Percentiles rank a stretch among this genome's conserved stretches.
Conservation (phyloP, 2,329 filamentous ascomycete genomes). For the Alternaria sp. region DNA sequence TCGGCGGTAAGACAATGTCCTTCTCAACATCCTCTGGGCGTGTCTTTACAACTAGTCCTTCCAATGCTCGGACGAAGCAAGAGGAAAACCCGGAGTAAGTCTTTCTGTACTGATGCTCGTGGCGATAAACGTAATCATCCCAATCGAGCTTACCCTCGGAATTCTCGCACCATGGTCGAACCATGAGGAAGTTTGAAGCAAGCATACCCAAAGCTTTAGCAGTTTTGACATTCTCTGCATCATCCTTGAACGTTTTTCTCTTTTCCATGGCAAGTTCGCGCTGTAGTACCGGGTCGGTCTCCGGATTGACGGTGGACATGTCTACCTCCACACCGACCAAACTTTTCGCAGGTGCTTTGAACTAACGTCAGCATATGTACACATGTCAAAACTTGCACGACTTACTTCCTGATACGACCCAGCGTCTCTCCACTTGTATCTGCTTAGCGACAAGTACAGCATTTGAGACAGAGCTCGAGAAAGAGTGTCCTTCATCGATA, state of each 20-base stretch:
- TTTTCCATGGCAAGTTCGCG: slow-evolving; percentile 47
- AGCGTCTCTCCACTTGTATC: slow-evolving; percentile 70
- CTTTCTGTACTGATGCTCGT: slow-evolving; percentile 56
- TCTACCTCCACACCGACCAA: slow-evolving; percentile 77
- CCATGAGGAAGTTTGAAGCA: slow-evolving; percentile 73
- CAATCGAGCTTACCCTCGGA: slow-evolving; percentile 71
- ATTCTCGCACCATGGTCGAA: slow-evolving; percentile 77
- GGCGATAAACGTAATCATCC: slow-evolving; percentile 70
- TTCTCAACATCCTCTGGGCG: slow-evolving; percentile 71
- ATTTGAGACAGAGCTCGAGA: slow-evolving; percentile 72
- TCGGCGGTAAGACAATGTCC: slow-evolving; percentile 70
- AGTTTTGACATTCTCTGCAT: slow-evolving; percentile 49
- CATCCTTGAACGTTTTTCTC: slow-evolving; percentile 48
- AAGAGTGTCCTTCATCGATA: slow-evolving; percentile 88
- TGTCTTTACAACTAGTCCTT: slow-evolving; percentile 83
- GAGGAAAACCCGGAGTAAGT: slow-evolving; percentile 63
- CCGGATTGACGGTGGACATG: slow-evolving; percentile 47
- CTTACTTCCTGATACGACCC: slow-evolving; percentile 82
- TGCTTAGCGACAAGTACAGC: slow-evolving; percentile 64
- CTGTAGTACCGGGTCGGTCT: slow-evolving; percentile 29
- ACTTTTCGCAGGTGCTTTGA: slow-evolving; percentile 73
- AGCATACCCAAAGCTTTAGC: slow-evolving; percentile 69
- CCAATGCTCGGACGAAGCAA: slow-evolving; percentile 72
- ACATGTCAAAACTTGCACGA: not conserved
- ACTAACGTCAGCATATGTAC: not conserved